These are phyloP conservation scores for Colletotrichum plurivorum DNA, from an alignment of 2,329 filamentous ascomycete genomes.

Conservation along the genomic window DNA sequence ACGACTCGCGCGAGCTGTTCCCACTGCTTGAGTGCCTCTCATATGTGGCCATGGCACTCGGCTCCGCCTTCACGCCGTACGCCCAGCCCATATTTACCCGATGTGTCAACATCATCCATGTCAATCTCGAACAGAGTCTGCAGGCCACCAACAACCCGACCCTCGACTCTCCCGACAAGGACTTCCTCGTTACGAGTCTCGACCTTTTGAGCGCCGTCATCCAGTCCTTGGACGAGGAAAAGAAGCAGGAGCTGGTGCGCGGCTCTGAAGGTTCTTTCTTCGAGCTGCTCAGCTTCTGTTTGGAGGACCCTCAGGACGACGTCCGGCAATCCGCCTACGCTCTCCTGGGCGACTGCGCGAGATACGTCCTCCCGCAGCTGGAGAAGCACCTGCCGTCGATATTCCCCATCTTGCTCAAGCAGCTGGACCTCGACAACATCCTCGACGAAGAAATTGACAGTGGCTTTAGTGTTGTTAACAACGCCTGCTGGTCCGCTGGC, in stretches of 20 bases:
- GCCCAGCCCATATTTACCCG: conserved; percentile 88
- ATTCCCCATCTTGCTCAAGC: conserved; percentile 85
- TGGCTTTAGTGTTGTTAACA: conserved; percentile 94
- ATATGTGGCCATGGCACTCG: conserved; percentile 90
- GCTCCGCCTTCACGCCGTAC: conserved; percentile 85
- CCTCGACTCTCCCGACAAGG: conserved; percentile 89
- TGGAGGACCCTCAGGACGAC: conserved; percentile 92
- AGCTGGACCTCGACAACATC: conserved; percentile 86
- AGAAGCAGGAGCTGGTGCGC: conserved; percentile 83
- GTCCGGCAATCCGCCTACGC: conserved; percentile 97
- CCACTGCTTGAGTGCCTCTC: conserved; percentile 96
- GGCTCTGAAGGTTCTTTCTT: conserved; percentile 88
- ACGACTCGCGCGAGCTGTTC: conserved; percentile 94
- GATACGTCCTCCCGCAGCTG: conserved; percentile 89
- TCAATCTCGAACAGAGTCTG: conserved; percentile 87
- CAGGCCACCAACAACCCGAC: conserved; percentile 76
- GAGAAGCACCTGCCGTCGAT: conserved; percentile 80
- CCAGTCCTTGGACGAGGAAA: conserved; percentile 83
- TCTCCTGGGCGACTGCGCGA: conserved; percentile 92
- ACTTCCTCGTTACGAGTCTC: conserved; percentile 95
- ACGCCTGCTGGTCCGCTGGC: conserved; percentile 96
- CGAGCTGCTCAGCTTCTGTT: conserved; percentile 89
- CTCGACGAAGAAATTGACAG: conserved; percentile 86
- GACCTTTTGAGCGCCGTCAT: conserved; percentile 95
- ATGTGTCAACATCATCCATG: conserved; percentile 91